Base-by-base conservation (phyloP, 768 basidiomycete species). In the Vararia minispora region DNA sequence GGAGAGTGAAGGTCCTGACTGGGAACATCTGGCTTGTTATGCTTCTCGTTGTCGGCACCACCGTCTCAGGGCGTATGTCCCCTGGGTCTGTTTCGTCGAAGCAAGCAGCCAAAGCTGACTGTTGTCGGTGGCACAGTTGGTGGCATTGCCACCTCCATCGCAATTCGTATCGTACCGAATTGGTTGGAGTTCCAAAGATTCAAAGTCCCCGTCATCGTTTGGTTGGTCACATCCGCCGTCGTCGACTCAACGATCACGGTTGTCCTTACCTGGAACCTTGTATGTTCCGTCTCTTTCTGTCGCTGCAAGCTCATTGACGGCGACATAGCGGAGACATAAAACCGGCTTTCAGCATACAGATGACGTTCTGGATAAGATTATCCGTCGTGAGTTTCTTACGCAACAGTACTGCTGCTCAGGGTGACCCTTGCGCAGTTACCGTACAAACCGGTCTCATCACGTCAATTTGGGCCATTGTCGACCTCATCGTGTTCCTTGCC, bases 301-400 rank as follows among this genome's bases (percentile, higher is more conserved):
- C 17, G 17, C 12, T 6, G 3, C 12, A n/a, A n/a, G 11, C 12
- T 33, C 18, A 33, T 30, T 3, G 22, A 27, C 17, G 12, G 0
- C 33, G 10, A 13, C 3, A n/a, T 34, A 28, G 13, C 28, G 69
- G 69, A 47, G 52, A 27, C 58, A 45, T 24, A 57, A 65, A 45
- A 68, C 66, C 0, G 68, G 68, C 6, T 66, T 68, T 40, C 41
- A 52, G 4, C 42, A 46, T 4, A 66, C 68, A 1, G 66, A 71
- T 40, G 50, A 62, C 28, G 47, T 63, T 26, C 52, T 72, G 1
- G 62, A 69, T 44, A 58, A 51, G 35, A 64, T 72, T 36, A 68
- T 70, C 36, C 51, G 61, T 13, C 14, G 62, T 63, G 35, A 34
- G 60, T 44, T 3, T 23, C n/a, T n/a, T n/a, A n/a, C n/a, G n/a